Evolutionary conservation across 305 asterid genomes (phyloP).

Genomic region (Solanum hybrid): DNA sequence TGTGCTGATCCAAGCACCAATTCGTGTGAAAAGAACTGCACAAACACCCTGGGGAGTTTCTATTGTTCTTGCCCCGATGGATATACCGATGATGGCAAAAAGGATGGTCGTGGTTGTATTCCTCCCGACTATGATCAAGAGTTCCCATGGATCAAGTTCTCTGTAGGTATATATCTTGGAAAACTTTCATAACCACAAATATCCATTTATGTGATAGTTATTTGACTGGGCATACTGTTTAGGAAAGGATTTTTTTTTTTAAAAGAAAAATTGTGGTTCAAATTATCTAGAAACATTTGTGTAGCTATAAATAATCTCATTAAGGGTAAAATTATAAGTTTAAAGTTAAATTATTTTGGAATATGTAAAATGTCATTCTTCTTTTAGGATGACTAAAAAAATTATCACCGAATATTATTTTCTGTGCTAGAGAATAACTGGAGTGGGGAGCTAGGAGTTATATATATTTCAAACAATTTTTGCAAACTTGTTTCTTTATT

Average conservation of each 20-base stretch:
- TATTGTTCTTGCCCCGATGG: background rate
- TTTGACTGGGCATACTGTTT: background rate
- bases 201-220: background rate
- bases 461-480: background rate
- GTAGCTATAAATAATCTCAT: background rate
- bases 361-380: background rate
- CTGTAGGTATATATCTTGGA: conserved; percentile 13
- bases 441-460: background rate
- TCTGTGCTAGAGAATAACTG: background rate
- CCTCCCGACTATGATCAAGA: background rate
- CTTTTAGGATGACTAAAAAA: background rate
- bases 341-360: background rate
- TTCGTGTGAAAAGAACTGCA: background rate
- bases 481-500: background rate
- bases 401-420: background rate
- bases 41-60: background rate
- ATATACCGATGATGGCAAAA: background rate
- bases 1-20: background rate
- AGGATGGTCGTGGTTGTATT: background rate
- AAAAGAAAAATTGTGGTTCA: background rate
- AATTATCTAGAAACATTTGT: background rate
- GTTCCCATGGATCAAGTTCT: conserved; percentile 9
- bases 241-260: background rate
- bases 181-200: background rate
- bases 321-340: background rate